A percentile compares a stretch with the other conserved stretches of the same genome.
phyloP scores from a whole-genome alignment of 768 basidiomycete species.

The Serendipita sp. region DNA sequence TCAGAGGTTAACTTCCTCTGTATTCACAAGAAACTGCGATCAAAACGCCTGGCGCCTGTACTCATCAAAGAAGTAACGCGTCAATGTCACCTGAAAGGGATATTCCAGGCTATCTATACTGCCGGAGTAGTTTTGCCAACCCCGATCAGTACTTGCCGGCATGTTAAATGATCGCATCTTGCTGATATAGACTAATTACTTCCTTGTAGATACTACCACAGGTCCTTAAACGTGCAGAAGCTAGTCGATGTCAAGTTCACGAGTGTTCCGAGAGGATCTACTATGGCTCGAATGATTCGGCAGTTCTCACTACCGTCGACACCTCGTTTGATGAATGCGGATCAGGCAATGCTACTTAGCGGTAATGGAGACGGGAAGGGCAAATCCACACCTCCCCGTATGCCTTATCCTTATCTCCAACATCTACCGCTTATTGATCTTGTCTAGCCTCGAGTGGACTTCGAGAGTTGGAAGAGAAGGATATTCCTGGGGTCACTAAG shows the following conservation, averaged over 20 bases:
- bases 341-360: neutral
- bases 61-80: constrained; percentile 96
- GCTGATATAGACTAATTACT: constrained; percentile 7
- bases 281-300: constrained; percentile 78
- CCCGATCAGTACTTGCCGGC: constrained; percentile 75
- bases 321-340: constrained; percentile 23
- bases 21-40: constrained; percentile 91
- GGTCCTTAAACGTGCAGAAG: constrained; percentile 79
- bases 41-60: constrained; percentile 86
- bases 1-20: constrained; percentile 97
- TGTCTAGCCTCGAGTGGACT: constrained; percentile 30
- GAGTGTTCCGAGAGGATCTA: constrained; percentile 71
- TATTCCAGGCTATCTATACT: constrained; percentile 97
- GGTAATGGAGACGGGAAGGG: neutral
- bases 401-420: neutral
- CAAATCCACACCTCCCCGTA: neutral
- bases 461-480: constrained; percentile 74
- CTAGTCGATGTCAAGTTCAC: constrained; percentile 82
- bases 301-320: constrained; percentile 47
- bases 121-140: constrained; percentile 88
- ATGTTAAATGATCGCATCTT: constrained; percentile 14
- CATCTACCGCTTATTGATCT: constrained; percentile 4
- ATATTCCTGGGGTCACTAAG: constrained; percentile 51
- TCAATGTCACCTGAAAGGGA: constrained; percentile 70
- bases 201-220: constrained; percentile 68